Conservation (phyloP, 2,329 filamentous ascomycete species). For the Teratosphaeria epicoccoides region DNA sequence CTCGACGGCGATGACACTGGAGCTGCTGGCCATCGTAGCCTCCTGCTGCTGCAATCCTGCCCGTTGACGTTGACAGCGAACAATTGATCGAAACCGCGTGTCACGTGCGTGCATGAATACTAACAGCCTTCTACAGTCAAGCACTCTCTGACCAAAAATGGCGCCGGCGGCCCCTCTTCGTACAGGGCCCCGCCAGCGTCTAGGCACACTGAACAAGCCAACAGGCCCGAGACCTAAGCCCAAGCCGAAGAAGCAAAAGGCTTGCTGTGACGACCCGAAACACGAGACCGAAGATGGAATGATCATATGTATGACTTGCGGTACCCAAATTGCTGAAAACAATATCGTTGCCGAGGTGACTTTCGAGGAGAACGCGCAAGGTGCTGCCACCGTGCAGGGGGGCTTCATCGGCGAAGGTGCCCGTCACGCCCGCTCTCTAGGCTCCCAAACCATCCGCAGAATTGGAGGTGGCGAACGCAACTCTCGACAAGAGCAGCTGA, state of each 20-base stretch:
- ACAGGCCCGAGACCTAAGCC: conserved; percentile 3
- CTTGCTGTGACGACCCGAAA: conserved; percentile 20
- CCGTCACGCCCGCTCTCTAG: conserved; percentile 58
- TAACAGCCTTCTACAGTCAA: neutral
- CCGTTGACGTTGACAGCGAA: neutral
- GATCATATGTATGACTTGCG: conserved; percentile 67
- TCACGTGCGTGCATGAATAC: neutral
- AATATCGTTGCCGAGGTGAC: conserved; percentile 88
- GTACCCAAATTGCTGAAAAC: conserved; percentile 70
- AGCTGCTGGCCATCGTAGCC: neutral
- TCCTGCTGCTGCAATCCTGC: neutral
- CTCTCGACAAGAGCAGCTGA: conserved; percentile 48
- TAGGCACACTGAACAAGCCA: conserved; percentile 3
- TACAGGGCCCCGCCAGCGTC: neutral
- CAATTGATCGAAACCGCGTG: neutral
- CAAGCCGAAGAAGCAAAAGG: conserved; percentile 2
- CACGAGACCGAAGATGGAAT: conserved; percentile 24
- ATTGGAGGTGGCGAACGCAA: conserved; percentile 36
- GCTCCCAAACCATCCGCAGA: conserved; percentile 35
- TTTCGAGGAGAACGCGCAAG: conserved; percentile 78
- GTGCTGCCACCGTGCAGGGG: conserved; percentile 83
- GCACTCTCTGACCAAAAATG: neutral
- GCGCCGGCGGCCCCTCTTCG: neutral
- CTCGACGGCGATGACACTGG: neutral
- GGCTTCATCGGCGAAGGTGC: conserved; percentile 80